Percentiles rank a stretch among this genome's conserved stretches.
phyloP scores from a whole-genome alignment of 2,329 filamentous ascomycete genomes.

The Lasiodiplodia sp. region DNA sequence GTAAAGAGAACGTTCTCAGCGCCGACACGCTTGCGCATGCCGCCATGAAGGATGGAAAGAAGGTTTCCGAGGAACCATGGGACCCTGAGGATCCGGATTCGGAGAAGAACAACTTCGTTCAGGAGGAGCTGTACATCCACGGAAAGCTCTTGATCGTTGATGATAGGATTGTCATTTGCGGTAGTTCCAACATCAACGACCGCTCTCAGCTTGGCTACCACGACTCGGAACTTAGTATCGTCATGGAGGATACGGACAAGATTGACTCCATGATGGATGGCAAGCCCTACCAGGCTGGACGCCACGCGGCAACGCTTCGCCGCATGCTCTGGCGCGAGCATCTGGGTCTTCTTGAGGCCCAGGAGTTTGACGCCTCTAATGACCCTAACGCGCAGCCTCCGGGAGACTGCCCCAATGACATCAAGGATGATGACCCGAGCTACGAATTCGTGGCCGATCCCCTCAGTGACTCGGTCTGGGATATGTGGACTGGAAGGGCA shows the following conservation, averaged over 20 bases:
- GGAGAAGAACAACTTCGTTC: slow-evolving; percentile 88
- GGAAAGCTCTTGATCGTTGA: slow-evolving; percentile 90
- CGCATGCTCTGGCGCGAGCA: slow-evolving; percentile 91
- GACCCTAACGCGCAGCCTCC: slow-evolving; percentile 81
- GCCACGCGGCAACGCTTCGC: slow-evolving; percentile 80
- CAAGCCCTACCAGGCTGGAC: slow-evolving; percentile 76
- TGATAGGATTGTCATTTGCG: slow-evolving; percentile 83
- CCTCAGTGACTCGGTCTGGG: slow-evolving; percentile 63
- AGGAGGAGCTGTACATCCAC: slow-evolving; percentile 96
- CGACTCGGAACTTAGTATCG: slow-evolving; percentile 88
- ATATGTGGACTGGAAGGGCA: slow-evolving; percentile 73
- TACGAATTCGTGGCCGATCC: slow-evolving; percentile 69
- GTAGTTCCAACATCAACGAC: slow-evolving; percentile 91
- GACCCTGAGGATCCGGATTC: slow-evolving; percentile 73
- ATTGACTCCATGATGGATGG: slow-evolving; percentile 81
- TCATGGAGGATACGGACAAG: slow-evolving; percentile 82
- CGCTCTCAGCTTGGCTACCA: slow-evolving; percentile 86
- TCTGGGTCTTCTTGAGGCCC: slow-evolving; percentile 78
- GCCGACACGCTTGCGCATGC: slow-evolving; percentile 76
- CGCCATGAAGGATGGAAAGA: slow-evolving; percentile 76
- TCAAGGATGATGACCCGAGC: slow-evolving; percentile 67
- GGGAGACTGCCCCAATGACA: slow-evolving; percentile 71
- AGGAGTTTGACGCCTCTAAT: slow-evolving; percentile 69
- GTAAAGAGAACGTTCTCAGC: slow-evolving; percentile 52
- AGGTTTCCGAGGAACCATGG: slow-evolving; percentile 75